Evolutionary conservation across 2,329 filamentous ascomycete genomes (phyloP).

Genomic region (Clonostachys sp.): DNA sequence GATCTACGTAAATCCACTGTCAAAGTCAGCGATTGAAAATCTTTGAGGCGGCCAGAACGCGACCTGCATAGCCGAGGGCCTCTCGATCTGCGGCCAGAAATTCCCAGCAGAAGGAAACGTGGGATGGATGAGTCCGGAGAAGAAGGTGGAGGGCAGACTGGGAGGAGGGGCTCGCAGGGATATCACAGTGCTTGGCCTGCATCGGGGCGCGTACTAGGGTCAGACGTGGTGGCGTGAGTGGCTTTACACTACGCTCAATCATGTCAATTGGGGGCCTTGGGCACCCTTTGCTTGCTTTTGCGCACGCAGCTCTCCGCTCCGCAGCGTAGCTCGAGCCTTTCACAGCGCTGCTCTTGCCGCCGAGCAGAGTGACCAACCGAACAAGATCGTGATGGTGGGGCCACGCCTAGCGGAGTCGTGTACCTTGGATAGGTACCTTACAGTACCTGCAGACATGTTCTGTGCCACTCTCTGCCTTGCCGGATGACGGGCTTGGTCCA

Average conservation of each 20-base stretch:
- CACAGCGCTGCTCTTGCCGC: no score
- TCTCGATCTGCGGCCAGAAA: slow-evolving; percentile 12
- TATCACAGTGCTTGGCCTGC: neutral
- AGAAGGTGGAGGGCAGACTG: neutral
- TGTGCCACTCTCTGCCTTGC: no score
- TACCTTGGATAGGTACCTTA: neutral
- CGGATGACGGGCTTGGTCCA: neutral
- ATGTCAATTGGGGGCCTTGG: no score
- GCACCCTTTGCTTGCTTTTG: no score
- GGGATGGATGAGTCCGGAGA: neutral
- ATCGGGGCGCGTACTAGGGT: neutral
- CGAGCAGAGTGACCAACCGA: no score
- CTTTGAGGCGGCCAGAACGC: neutral
- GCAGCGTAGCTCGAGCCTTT: slow-evolving; percentile 1
- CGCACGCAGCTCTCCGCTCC: slow-evolving; percentile 2
- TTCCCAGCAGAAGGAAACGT: neutral
- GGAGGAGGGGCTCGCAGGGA: neutral
- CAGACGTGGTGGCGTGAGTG: neutral
- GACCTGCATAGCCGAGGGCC: slow-evolving; percentile 17
- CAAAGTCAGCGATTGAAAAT: neutral
- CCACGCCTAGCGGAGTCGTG: neutral
- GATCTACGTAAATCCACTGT: no score
- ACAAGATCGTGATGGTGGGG: neutral
- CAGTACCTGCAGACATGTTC: no score
- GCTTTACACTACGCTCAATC: no score